phyloP scores from a whole-genome alignment of 345 rosid species.

The Eucalyptus pauciflora region DNA sequence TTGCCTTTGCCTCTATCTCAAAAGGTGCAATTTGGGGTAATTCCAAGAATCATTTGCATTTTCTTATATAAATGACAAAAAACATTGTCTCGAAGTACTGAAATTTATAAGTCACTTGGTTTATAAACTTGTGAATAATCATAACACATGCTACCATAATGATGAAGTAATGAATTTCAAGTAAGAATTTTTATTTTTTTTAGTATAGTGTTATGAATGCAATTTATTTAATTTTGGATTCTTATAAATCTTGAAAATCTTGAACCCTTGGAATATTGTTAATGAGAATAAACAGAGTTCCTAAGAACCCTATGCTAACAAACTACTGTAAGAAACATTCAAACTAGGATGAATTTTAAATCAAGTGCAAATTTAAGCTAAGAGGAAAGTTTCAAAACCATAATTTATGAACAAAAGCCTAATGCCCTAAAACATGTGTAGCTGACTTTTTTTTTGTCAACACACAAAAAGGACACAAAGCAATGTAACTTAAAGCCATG shows the following conservation, averaged over 20 bases:
- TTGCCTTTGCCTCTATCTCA: neutral
- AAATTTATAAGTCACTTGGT: too few species aligned
- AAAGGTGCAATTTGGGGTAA: rapidly evolving
- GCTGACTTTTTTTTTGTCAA: neutral
- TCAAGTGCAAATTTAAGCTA: neutral
- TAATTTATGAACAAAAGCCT: neutral
- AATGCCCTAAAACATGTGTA: neutral
- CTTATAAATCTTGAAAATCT: too few species aligned
- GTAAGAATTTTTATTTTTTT: too few species aligned
- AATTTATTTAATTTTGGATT: neutral
- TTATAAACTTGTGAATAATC: neutral
- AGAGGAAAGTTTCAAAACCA: neutral
- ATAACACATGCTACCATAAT: neutral
- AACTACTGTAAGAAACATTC: neutral
- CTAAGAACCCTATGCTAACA: neutral
- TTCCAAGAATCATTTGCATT: neutral
- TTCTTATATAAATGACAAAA: neutral
- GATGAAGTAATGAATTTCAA: neutral
- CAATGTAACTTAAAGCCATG: neutral
- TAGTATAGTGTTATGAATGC: neutral
- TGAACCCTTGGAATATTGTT: neutral
- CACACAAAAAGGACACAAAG: neutral
- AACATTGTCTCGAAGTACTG: too few species aligned
- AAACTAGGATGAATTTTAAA: neutral
- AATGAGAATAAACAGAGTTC: neutral